phyloP scores from a whole-genome alignment of 2,329 filamentous ascomycete genomes.

The Cyphellophora attinorum region DNA sequence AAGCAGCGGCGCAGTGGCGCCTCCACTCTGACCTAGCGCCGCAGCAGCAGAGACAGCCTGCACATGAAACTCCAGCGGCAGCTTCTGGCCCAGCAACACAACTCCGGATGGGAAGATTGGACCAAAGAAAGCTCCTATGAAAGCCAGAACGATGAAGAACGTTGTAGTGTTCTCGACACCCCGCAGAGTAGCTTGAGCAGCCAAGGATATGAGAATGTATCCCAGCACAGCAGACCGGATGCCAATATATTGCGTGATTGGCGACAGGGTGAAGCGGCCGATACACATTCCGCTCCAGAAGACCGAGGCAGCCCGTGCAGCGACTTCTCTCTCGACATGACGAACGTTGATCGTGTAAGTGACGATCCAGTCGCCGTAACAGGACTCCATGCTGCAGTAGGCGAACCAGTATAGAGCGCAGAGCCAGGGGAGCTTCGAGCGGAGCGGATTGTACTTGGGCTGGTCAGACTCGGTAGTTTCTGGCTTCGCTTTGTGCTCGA shows the following conservation, averaged over 20 bases:
- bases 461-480: background rate
- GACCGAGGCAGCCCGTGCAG: slow-evolving; percentile 32
- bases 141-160: slow-evolving; percentile 23
- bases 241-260: slow-evolving; percentile 24
- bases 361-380: slow-evolving; percentile 38
- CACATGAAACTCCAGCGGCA: slow-evolving; percentile 32
- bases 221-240: slow-evolving; percentile 18
- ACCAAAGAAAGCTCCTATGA: slow-evolving; percentile 31
- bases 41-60: slow-evolving; percentile 35
- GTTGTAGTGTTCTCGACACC: slow-evolving; percentile 9
- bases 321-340: slow-evolving; percentile 25
- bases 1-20: slow-evolving; percentile 32
- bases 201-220: slow-evolving; percentile 16
- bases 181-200: slow-evolving; percentile 7
- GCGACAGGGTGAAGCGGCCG: slow-evolving; percentile 27
- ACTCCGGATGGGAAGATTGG: slow-evolving; percentile 35
- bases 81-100: slow-evolving; percentile 25
- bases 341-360: slow-evolving; percentile 34
- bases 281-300: slow-evolving; percentile 38
- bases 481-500: slow-evolving; percentile 11
- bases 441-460: background rate
- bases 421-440: slow-evolving; percentile 28
- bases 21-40: slow-evolving; percentile 35
- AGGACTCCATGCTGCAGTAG: slow-evolving; percentile 35
- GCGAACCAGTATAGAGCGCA: slow-evolving; percentile 35